A percentile compares a stretch with the other conserved stretches of the same genome.
These are phyloP conservation scores for Teratosphaeria viscida DNA, from an alignment of 2,329 filamentous ascomycete species.

Conservation along the genomic window DNA sequence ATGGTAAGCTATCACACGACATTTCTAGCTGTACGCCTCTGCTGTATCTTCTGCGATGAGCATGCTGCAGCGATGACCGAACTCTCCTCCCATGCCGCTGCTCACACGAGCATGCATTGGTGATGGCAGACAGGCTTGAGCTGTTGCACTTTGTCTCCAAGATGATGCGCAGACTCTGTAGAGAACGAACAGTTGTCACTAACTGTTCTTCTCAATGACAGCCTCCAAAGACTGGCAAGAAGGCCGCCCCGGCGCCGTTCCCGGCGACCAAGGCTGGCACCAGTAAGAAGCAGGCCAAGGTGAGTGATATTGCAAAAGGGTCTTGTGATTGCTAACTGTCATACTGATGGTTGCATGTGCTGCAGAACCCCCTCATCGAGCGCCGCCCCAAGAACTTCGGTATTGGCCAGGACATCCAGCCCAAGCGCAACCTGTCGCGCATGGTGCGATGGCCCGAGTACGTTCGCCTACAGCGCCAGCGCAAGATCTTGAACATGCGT, in stretches of 20 bases:
- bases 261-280: constrained; percentile 78
- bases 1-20: constrained; percentile 12
- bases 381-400: constrained; percentile 95
- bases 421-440: constrained; percentile 84
- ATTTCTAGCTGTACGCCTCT: constrained; percentile 11
- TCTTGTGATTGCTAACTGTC: not conserved
- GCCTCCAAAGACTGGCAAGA: constrained; percentile 95
- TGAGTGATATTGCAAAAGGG: constrained; percentile 41
- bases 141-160: constrained; percentile 41
- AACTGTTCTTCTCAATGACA: constrained; percentile 99
- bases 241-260: constrained; percentile 94
- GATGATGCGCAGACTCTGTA: constrained; percentile 61
- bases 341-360: constrained; percentile 6
- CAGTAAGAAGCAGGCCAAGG: constrained; percentile 93
- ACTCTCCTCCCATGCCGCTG: constrained; percentile 7
- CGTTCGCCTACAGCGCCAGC: constrained; percentile 90
- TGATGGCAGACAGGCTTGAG: constrained; percentile 40
- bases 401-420: constrained; percentile 98
- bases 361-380: constrained; percentile 97
- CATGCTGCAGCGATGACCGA: constrained; percentile 12
- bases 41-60: constrained; percentile 4
- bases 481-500: constrained; percentile 95
- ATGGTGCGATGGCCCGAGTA: constrained; percentile 99
- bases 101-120: constrained; percentile 2
- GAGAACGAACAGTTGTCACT: constrained; percentile 81